Evolutionary conservation across 768 basidiomycete species (phyloP).

Genomic region (Pilatotrama ljubarskyi): DNA sequence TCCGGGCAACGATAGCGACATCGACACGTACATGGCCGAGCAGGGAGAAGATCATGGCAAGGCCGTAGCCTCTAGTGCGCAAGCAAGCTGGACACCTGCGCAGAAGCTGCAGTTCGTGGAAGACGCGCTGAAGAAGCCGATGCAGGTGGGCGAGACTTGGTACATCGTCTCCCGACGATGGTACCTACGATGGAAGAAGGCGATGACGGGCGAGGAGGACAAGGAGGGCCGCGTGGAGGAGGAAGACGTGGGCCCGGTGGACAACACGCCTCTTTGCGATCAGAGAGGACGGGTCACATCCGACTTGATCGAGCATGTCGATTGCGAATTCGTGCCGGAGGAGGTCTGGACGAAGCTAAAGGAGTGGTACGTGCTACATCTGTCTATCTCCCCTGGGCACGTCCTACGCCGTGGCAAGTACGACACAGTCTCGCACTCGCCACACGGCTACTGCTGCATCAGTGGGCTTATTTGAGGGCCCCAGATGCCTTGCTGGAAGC

Average conservation of each 20-base stretch:
- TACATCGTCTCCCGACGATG: slow-evolving; percentile 70
- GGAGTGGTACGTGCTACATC: slow-evolving; percentile 56
- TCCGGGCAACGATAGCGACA: slow-evolving; percentile 45
- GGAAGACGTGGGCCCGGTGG: slow-evolving; percentile 67
- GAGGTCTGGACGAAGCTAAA: slow-evolving; percentile 69
- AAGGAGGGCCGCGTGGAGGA: slow-evolving; percentile 67
- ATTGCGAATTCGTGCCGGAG: slow-evolving; percentile 76
- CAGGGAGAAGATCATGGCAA: slow-evolving; percentile 32
- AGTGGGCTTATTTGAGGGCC: too few species aligned
- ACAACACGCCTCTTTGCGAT: slow-evolving; percentile 64
- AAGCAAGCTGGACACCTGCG: slow-evolving; percentile 31
- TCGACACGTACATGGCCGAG: slow-evolving; percentile 51
- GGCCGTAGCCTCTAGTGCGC: slow-evolving; percentile 15
- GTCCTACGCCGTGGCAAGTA: neutral
- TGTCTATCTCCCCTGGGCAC: neutral
- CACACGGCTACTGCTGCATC: neutral
- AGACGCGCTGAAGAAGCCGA: slow-evolving; percentile 43
- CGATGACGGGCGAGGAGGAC: slow-evolving; percentile 66
- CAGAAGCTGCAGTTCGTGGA: slow-evolving; percentile 57
- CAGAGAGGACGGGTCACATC: slow-evolving; percentile 41
- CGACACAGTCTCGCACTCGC: neutral
- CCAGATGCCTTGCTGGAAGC: too few species aligned
- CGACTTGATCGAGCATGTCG: slow-evolving; percentile 56
- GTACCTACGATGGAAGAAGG: slow-evolving; percentile 76
- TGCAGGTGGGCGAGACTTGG: slow-evolving; percentile 75